Conservation (phyloP, 495 filamentous ascomycete genomes). For the Penicillium crystallinum region DNA sequence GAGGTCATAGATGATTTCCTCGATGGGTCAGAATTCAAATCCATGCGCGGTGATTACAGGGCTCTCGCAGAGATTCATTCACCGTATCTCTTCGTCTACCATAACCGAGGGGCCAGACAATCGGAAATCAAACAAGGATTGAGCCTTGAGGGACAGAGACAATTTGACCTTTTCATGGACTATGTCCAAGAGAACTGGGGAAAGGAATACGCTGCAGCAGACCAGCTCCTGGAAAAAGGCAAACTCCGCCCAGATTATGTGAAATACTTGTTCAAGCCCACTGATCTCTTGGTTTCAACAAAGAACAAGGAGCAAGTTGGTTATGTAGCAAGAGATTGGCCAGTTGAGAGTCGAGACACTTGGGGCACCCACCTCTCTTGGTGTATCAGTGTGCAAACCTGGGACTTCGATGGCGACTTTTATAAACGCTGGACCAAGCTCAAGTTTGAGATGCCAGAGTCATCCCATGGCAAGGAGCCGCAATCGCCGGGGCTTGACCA, state of each 20-base stretch:
- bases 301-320: slow-evolving; percentile 1
- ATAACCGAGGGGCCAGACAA: neutral
- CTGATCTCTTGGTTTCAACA: slow-evolving; percentile 11
- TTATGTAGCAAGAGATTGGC: neutral
- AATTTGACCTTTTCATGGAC: slow-evolving; percentile 5
- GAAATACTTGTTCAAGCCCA: slow-evolving; percentile 17
- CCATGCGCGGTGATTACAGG: neutral
- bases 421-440: neutral
- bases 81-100: slow-evolving; percentile 4
- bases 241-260: slow-evolving; percentile 20
- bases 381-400: neutral
- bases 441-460: neutral
- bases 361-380: neutral
- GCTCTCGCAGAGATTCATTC: neutral
- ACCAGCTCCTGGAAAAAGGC: slow-evolving; percentile 16
- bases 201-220: slow-evolving; percentile 10
- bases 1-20: neutral
- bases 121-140: neutral
- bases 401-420: neutral
- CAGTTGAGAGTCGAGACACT: neutral
- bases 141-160: neutral
- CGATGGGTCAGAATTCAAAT: neutral
- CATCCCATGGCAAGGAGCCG: neutral
- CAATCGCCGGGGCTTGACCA: neutral
- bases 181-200: slow-evolving; percentile 7